Evolutionary conservation across 2,329 filamentous ascomycete species (phyloP).

Genomic region (Acrocalymma vagum): DNA sequence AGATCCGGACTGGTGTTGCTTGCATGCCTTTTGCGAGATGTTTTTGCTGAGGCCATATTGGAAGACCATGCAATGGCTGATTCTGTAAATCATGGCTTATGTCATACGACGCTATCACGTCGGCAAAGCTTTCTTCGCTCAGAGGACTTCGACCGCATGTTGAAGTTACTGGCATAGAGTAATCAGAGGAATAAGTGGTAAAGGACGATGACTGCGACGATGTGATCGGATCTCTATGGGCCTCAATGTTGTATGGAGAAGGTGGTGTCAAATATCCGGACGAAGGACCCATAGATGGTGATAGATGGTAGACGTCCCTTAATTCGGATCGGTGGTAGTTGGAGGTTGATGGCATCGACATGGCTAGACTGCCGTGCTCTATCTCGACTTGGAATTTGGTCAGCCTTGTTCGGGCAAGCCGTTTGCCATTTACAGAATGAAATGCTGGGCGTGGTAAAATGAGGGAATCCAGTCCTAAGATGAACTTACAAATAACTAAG

Average conservation of each 20-base stretch:
- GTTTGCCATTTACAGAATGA: too few relatives aligned
- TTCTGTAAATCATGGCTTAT: slow-evolving; percentile 10
- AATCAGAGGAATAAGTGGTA: slow-evolving; percentile 23
- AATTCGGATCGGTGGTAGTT: slow-evolving; percentile 18
- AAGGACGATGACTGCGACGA: slow-evolving; percentile 27
- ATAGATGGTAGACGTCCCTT: slow-evolving; percentile 30
- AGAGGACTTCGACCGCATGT: slow-evolving; percentile 29
- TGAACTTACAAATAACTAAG: slow-evolving; percentile 1
- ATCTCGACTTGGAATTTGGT: too few relatives aligned
- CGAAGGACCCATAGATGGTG: slow-evolving; percentile 23
- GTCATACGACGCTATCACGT: slow-evolving; percentile 20
- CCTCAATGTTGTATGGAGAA: slow-evolving; percentile 34
- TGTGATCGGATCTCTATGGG: slow-evolving; percentile 38
- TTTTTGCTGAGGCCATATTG: slow-evolving; percentile 11
- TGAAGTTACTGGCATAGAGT: slow-evolving; percentile 39
- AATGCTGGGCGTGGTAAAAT: too few relatives aligned
- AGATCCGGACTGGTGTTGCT: slow-evolving; percentile 6
- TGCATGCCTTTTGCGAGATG: slow-evolving; percentile 14
- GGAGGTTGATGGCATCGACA: slow-evolving; percentile 6
- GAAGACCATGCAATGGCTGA: slow-evolving; percentile 23
- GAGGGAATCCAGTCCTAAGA: too few relatives aligned
- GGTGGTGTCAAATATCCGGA: slow-evolving; percentile 35
- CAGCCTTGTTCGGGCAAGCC: too few relatives aligned
- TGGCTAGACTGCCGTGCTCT: too few relatives aligned
- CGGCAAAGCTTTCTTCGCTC: slow-evolving; percentile 28